Conservation (phyloP, 441 rosid genomes). For the Aleurites moluccanus region DNA sequence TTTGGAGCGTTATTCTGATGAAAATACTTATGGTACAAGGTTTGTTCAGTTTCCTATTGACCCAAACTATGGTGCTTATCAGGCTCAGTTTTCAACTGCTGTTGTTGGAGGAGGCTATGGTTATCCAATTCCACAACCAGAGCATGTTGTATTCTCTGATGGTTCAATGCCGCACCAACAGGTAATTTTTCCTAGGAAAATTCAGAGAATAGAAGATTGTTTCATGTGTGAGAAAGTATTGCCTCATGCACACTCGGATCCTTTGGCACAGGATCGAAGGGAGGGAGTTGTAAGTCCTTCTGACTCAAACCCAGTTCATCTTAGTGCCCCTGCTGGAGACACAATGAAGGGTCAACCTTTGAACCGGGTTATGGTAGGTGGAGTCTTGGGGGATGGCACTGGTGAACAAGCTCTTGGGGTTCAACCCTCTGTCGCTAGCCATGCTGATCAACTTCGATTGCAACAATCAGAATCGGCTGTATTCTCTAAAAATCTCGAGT, state of each 20-base stretch:
- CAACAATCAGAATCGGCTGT: constrained; percentile 33
- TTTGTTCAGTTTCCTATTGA: constrained; percentile 53
- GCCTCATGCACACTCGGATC: constrained; percentile 73
- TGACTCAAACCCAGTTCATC: constrained; percentile 39
- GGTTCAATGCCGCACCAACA: constrained; percentile 46
- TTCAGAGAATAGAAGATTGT: constrained; percentile 50
- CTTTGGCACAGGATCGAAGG: constrained; percentile 43
- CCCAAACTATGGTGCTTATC: constrained; percentile 43
- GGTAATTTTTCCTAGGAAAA: constrained; percentile 35
- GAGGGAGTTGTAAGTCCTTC: constrained; percentile 28
- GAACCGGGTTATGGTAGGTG: constrained; percentile 33
- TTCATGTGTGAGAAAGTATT: constrained; percentile 63
- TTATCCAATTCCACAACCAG: constrained; percentile 41
- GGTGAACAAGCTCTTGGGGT: constrained; percentile 40
- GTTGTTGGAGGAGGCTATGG: constrained; percentile 51
- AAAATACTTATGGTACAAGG: constrained; percentile 40
- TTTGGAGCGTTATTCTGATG: constrained; percentile 42
- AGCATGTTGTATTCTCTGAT: constrained; percentile 46
- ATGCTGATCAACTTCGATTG: constrained; percentile 33
- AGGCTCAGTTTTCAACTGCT: constrained; percentile 33
- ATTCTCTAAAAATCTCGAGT: constrained; percentile 35
- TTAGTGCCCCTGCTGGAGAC: constrained; percentile 47
- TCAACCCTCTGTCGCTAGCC: constrained; percentile 29
- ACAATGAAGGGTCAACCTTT: constrained; percentile 28
- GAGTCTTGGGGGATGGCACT: constrained; percentile 37